Evolutionary conservation across 148 eudicot species (phyloP).

Genomic region (Cornus florida): DNA sequence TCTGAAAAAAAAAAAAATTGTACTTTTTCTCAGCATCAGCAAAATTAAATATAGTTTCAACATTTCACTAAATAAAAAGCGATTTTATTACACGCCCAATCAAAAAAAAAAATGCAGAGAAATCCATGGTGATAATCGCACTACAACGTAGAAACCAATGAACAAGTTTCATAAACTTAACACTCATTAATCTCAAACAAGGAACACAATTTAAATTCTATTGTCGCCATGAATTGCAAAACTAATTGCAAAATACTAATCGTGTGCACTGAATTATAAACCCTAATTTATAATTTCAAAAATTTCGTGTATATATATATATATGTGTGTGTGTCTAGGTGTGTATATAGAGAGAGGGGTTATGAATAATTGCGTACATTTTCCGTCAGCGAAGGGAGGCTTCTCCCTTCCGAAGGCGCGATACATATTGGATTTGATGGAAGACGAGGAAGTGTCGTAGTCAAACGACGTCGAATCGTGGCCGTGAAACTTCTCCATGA

Average conservation of each 20-base stretch:
- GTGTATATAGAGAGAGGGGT: background rate
- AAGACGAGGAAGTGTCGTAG: conserved; percentile 34
- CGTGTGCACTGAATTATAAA: background rate
- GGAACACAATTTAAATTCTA: background rate
- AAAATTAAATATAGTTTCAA: too few relatives aligned
- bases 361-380: conserved; percentile 35
- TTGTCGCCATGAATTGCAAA: background rate
- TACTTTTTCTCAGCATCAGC: too few relatives aligned
- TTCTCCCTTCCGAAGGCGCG: conserved; percentile 57
- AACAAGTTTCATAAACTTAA: background rate
- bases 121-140: too few relatives aligned
- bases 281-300: background rate
- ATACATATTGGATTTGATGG: conserved; percentile 27
- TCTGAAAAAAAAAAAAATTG: too few relatives aligned
- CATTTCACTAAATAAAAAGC: background rate
- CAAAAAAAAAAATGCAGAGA: background rate
- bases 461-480: conserved; percentile 43
- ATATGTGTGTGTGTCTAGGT: too few relatives aligned
- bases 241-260: background rate
- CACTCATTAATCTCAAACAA: background rate
- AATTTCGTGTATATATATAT: too few relatives aligned
- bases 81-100: background rate
- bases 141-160: background rate
- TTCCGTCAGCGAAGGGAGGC: conserved; percentile 71
- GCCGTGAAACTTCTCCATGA: conserved; percentile 42